Base-by-base conservation (phyloP, 495 filamentous ascomycete genomes). In the Rhypophila decipiens region DNA sequence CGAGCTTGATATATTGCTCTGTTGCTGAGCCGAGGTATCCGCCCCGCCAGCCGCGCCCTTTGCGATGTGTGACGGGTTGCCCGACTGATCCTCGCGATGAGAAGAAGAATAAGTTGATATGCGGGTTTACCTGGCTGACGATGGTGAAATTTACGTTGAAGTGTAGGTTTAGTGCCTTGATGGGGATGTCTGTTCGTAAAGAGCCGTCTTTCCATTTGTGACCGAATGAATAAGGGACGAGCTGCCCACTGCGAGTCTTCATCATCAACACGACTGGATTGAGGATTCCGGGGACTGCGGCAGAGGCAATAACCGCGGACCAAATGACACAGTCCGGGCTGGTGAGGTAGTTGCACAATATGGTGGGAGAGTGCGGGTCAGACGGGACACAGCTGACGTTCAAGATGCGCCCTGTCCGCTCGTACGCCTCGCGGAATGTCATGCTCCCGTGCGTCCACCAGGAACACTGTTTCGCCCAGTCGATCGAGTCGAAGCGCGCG, bases 161-260 rank as follows among this genome's bases (percentile, higher is more conserved):
- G 63, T 96, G 88, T 1, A 93, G 72, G 57, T 97, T 97, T 35
- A 98, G 71, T 5, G 90, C 83, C 65, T 89, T 91, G 60, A 97
- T 81, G 0, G 93, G 93, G 46, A 98, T 96, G 61, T 98, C 93
- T 2, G 93, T 98, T 11, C 91, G 82, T 31, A 98, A 68, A 48
- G 81, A 87, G 42, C 94, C 93, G 59, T 98, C 93, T 66, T 97
- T 97, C 94, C 94, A 98, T 68, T 95, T 96, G 67, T 95, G 87
- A 0, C 90, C 91, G 58, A 96, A 96, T 2, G 84, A 88, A 61
- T 95, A 97, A 0, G 91, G 91, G 0, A 59, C 48, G 1, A 97
- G 75, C 2, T 71, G 80, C 1, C 90, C 90, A 45, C 85, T 74
- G 20, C 73, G 72, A 13, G 74, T 86, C 67, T 97, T 98, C 75